Base-by-base conservation (phyloP, 2,329 filamentous ascomycete genomes). In the Coniochaeta sp. region DNA sequence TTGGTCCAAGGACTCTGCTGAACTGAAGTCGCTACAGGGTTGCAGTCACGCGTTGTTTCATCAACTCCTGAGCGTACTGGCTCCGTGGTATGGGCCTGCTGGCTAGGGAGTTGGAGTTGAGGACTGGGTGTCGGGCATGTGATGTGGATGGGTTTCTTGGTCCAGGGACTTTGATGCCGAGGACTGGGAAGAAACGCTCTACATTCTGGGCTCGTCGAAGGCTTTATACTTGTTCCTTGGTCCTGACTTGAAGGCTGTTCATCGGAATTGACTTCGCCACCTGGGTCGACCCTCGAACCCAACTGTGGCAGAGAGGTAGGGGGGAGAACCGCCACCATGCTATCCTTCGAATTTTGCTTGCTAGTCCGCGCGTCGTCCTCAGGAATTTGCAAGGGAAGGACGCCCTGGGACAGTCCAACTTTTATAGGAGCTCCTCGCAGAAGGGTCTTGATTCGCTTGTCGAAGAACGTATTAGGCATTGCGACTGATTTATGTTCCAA, bases 1-100 rank as follows among this genome's bases (percentile, higher is more conserved):
- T 58, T 60, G 26, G 24, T 47, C 70, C 71, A 73, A 1, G 71
- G 70, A 31, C 69, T 72, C 60, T 73, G 71, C 59, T 70, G 65
- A 47, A 68, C 67, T 61, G 65, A 59, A 17, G 24, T 52, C 8
- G 47, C 14, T 26, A 6, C 26, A 31, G 24, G 9, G 3, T 31
- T 52, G 47, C 47, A 31, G 7, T 17, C 22, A 22, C 26, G 54
- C 31, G 17, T 31, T 38, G 31, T 7, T 56, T 16, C 14, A 4
- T 28, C 26, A 11, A 28, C 12, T 38, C 38, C 22, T n/a, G 31
- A 22, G 17, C 12, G n/a, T 36, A 38, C 16, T n/a, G 52, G 11
- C 19, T 12, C 43, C 22, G 24, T 6, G 6, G 26, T 26, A 26
- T 12, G 16, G 24, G 24, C 31, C 14, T 26, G n/a, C 17, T 6